Conservation (phyloP, 495 filamentous ascomycete species). For the Aspergillus cavernicola region DNA sequence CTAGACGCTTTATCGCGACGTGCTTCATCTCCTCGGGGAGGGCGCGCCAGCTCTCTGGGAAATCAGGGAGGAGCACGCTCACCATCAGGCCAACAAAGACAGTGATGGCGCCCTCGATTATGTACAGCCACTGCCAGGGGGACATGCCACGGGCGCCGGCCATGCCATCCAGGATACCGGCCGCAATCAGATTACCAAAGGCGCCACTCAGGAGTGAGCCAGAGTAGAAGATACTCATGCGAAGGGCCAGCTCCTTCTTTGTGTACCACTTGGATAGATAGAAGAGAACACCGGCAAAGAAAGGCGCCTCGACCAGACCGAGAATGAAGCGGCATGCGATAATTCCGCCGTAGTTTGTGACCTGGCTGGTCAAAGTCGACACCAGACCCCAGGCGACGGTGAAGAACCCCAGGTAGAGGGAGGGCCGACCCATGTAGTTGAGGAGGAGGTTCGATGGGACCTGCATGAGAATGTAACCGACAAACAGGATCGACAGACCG, state of each 20-base stretch:
- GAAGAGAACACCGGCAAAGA: slow-evolving; percentile 49
- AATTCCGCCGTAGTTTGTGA: slow-evolving; percentile 49
- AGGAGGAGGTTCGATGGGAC: slow-evolving; percentile 60
- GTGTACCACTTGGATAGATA: slow-evolving; percentile 62
- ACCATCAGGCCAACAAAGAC: slow-evolving; percentile 37
- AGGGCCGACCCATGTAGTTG: slow-evolving; percentile 52
- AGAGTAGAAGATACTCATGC: slow-evolving; percentile 64
- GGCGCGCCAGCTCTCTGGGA: slow-evolving; percentile 46
- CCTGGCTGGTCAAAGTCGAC: slow-evolving; percentile 48
- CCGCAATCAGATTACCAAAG: slow-evolving; percentile 61
- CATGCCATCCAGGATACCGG: slow-evolving; percentile 46
- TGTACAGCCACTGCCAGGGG: slow-evolving; percentile 53
- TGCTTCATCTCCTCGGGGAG: slow-evolving; percentile 45
- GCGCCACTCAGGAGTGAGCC: slow-evolving; percentile 60
- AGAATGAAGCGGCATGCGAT: slow-evolving; percentile 53
- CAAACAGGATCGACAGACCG: slow-evolving; percentile 49
- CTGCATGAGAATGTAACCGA: slow-evolving; percentile 52
- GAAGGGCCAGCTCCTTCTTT: slow-evolving; percentile 51
- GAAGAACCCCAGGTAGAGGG: slow-evolving; percentile 47
- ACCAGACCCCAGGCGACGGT: slow-evolving; percentile 52
- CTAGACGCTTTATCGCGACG: slow-evolving; percentile 48
- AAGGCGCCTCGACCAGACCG: slow-evolving; percentile 50
- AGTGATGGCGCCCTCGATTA: slow-evolving; percentile 46
- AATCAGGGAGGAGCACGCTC: slow-evolving; percentile 43
- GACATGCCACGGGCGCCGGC: slow-evolving; percentile 37